Conservation (phyloP, 2,329 filamentous ascomycete species). For the Colletotrichum siamense region DNA sequence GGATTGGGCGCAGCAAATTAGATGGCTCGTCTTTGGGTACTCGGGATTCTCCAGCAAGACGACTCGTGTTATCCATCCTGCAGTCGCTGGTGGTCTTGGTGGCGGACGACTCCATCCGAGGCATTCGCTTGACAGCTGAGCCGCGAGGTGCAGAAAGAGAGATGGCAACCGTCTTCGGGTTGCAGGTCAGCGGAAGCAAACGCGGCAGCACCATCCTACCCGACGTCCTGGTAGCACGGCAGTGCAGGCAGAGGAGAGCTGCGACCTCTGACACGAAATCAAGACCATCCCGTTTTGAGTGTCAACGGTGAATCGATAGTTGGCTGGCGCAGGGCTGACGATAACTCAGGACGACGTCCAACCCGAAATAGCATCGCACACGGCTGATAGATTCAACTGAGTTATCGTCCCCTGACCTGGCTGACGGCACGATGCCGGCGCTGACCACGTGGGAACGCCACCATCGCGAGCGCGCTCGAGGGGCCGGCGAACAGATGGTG, state of each 20-base stretch:
- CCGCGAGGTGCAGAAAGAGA: not conserved
- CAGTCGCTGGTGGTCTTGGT: not conserved
- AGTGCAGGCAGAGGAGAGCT: not conserved
- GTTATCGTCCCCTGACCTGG: not conserved
- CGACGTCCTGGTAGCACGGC: not conserved
- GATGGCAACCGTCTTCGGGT: not conserved
- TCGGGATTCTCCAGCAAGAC: not conserved
- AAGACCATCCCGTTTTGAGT: not conserved
- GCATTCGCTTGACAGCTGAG: not conserved
- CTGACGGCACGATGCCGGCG: not conserved
- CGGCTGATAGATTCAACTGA: not conserved
- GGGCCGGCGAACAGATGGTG: not conserved
- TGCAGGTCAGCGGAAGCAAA: not conserved
- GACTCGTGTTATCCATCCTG: not conserved
- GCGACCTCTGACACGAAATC: not conserved
- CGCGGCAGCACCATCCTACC: not conserved
- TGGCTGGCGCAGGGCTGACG: not conserved
- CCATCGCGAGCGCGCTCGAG: not conserved
- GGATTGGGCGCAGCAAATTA: not conserved
- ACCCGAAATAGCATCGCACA: not conserved
- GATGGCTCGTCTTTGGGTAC: not conserved
- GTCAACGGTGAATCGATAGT: not conserved
- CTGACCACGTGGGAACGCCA: constrained; percentile 3
- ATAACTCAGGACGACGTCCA: not conserved
- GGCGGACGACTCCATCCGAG: not conserved